phyloP scores from a whole-genome alignment of 1,284 basidiomycete species.

The Pholiota adiposa region DNA sequence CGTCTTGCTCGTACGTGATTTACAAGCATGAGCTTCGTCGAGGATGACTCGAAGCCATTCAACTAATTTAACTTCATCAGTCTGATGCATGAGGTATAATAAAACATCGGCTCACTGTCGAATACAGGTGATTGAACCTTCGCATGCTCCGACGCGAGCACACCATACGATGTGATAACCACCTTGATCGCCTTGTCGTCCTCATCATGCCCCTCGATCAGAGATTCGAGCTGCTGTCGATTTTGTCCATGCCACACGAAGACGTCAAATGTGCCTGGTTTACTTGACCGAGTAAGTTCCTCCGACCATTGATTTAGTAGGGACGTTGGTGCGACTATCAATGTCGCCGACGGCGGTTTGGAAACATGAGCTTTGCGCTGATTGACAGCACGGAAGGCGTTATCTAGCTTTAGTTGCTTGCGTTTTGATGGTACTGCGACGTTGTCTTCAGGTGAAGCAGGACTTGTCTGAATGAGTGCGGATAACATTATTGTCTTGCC shows the following conservation, averaged over 20 bases:
- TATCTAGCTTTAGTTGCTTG: constrained; percentile 66
- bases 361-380: constrained; percentile 34
- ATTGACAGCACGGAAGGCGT: constrained; percentile 54
- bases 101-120: constrained; percentile 57
- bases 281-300: constrained; percentile 80
- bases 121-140: constrained; percentile 75
- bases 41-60: constrained; percentile 83
- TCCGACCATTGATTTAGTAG: constrained; percentile 90
- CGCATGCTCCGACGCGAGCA: constrained; percentile 82
- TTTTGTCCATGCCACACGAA: constrained; percentile 90
- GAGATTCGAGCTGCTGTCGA: constrained; percentile 71
- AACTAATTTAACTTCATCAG: constrained; percentile 42
- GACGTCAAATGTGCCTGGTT: constrained; percentile 69
- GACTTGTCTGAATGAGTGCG: constrained; percentile 85
- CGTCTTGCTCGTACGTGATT: constrained; percentile 88
- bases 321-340: constrained; percentile 94
- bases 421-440: constrained; percentile 40
- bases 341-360: constrained; percentile 65
- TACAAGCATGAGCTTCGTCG: constrained; percentile 96
- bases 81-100: not conserved
- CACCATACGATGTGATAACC: constrained; percentile 90
- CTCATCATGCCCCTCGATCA: constrained; percentile 55
- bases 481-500: constrained; percentile 98
- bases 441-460: constrained; percentile 45
- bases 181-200: constrained; percentile 65